Conservation (phyloP, 2,329 filamentous ascomycete species). For the Scorias spongiosa region DNA sequence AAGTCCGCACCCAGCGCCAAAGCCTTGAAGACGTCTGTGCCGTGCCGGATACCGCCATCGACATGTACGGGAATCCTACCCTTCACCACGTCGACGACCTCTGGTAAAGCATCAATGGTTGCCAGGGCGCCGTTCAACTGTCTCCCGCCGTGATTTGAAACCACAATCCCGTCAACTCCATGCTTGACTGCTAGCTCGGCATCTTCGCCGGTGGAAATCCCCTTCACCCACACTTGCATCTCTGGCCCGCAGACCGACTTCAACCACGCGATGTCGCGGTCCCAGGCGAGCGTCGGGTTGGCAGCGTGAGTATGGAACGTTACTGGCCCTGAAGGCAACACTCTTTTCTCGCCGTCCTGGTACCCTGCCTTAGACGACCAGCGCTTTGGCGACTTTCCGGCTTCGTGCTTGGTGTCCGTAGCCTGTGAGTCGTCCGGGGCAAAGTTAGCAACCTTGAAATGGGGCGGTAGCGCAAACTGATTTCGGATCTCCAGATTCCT, state of each 20-base stretch:
- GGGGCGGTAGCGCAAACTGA: conserved; percentile 28
- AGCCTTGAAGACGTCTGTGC: conserved; percentile 41
- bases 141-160: conserved; percentile 40
- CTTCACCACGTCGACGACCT: conserved; percentile 17
- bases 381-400: neutral
- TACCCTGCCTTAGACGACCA: conserved; percentile 12
- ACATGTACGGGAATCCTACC: conserved; percentile 41
- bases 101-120: conserved; percentile 29
- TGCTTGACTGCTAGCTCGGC: conserved; percentile 30
- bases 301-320: conserved; percentile 26
- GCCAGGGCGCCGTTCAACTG: conserved; percentile 29
- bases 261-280: conserved; percentile 35
- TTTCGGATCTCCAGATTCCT: conserved; percentile 41
- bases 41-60: conserved; percentile 40
- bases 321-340: conserved; percentile 19
- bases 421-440: conserved; percentile 10
- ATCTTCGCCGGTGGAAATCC: conserved; percentile 27
- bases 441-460: conserved; percentile 23
- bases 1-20: conserved; percentile 31
- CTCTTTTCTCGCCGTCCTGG: conserved; percentile 15
- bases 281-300: conserved; percentile 31
- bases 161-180: conserved; percentile 29
- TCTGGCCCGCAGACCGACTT: conserved; percentile 27
- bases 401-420: conserved; percentile 4
- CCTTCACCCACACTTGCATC: conserved; percentile 35